Conservation (phyloP, 257 asterid genomes). For the Capsicum rhomboideum region DNA sequence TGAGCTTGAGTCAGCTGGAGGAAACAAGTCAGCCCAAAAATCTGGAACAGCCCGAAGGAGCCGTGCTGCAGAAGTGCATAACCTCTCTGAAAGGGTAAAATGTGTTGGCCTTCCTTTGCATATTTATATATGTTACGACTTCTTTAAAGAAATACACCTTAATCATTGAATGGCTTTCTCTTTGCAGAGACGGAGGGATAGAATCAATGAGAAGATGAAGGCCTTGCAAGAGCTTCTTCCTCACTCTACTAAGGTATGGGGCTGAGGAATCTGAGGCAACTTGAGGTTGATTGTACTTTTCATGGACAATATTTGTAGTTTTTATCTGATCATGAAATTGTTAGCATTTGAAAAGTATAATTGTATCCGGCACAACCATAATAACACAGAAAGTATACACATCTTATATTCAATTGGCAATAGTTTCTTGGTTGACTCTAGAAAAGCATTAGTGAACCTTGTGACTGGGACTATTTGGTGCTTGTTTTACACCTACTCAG, state of each 20-base stretch:
- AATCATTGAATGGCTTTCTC: neutral
- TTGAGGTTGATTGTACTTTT: neutral
- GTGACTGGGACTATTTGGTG: neutral
- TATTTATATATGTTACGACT: neutral
- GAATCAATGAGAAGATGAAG: constrained; percentile 87
- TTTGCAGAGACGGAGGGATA: constrained; percentile 64
- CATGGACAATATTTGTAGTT: neutral
- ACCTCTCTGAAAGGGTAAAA: constrained; percentile 79
- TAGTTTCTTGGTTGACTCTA: neutral
- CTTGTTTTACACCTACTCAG: neutral
- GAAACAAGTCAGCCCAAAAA: constrained; percentile 45
- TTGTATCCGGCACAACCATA: neutral
- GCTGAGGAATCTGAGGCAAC: neutral
- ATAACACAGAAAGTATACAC: neutral
- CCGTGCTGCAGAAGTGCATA: constrained; percentile 87
- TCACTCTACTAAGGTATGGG: constrained; percentile 62
- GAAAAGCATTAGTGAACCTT: neutral
- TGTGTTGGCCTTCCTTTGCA: neutral
- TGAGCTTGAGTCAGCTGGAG: constrained; percentile 50
- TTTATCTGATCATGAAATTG: neutral
- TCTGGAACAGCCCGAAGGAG: constrained; percentile 49
- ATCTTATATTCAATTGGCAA: neutral
- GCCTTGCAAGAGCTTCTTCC: constrained; percentile 89
- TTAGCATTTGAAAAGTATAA: neutral
- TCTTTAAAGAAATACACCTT: neutral